These are phyloP conservation scores for Phlebopus sp. DNA, from an alignment of 1,284 basidiomycete species.

Conservation along the genomic window DNA sequence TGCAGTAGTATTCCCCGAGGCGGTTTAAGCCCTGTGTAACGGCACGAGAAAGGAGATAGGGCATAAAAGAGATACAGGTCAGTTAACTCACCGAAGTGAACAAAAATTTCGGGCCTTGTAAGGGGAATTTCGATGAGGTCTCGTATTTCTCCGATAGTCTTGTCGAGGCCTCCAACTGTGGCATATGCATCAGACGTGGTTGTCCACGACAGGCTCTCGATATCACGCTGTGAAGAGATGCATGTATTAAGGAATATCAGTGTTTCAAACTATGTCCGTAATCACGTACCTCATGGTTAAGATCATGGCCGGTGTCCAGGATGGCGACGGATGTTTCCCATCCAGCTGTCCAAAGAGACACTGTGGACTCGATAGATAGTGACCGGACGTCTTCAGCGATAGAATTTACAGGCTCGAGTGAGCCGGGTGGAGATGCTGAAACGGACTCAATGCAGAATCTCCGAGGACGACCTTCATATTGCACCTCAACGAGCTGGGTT, in stretches of 20 bases:
- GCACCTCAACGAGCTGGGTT: conserved; percentile 59
- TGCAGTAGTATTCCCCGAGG: conserved; percentile 88
- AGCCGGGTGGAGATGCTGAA: conserved; percentile 34
- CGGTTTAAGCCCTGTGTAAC: conserved; percentile 70
- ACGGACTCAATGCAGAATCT: conserved; percentile 54
- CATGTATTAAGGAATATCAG: conserved; percentile 15
- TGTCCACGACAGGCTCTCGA: conserved; percentile 43
- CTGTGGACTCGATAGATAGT: conserved; percentile 38
- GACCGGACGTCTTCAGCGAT: conserved; percentile 41
- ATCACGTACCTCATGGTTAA: conserved; percentile 33
- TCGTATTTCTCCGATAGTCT: conserved; percentile 86
- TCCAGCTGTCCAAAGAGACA: conserved; percentile 52
- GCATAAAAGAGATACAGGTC: conserved; percentile 4
- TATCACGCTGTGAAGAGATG: conserved; percentile 35
- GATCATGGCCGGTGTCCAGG: conserved; percentile 32
- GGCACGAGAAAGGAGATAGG: conserved; percentile 6
- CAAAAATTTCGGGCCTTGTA: conserved; percentile 86
- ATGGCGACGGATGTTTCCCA: conserved; percentile 63
- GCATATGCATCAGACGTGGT: conserved; percentile 57
- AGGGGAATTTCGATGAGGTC: conserved; percentile 96
- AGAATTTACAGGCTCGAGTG: conserved; percentile 27
- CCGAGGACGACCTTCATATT: conserved; percentile 59
- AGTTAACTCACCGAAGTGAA: conserved; percentile 68
- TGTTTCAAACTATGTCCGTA: conserved; percentile 5
- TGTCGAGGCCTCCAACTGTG: conserved; percentile 84